A percentile compares a stretch with the other conserved stretches of the same genome.
Conservation (phyloP, 2,329 filamentous ascomycete species). For the Teratosphaeria epicoccoides region DNA sequence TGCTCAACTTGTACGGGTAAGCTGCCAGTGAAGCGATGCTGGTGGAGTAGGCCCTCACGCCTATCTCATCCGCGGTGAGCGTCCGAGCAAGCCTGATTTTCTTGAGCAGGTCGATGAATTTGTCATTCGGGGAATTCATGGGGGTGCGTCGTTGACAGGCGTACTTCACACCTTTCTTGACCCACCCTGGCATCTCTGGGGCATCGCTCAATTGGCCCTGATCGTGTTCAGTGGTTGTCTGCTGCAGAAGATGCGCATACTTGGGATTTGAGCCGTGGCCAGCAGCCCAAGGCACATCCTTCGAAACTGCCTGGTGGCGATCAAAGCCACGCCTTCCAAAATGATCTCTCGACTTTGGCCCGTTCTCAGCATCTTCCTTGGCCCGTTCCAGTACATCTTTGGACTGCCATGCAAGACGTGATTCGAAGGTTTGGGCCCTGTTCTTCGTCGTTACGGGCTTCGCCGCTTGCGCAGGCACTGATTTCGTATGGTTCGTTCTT, state of each 20-base stretch:
- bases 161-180: slow-evolving; percentile 53
- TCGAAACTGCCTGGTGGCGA: slow-evolving; percentile 7
- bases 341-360: slow-evolving; percentile 9
- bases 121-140: slow-evolving; percentile 56
- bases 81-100: slow-evolving; percentile 62
- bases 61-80: slow-evolving; percentile 64
- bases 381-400: slow-evolving; percentile 43
- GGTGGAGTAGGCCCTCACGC: slow-evolving; percentile 76
- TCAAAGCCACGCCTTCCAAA: slow-evolving; percentile 18
- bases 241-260: slow-evolving; percentile 45
- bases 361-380: slow-evolving; percentile 29
- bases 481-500: not conserved
- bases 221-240: slow-evolving; percentile 73
- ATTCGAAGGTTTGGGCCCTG: not conserved
- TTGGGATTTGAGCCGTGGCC: slow-evolving; percentile 20
- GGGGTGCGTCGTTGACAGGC: slow-evolving; percentile 73
- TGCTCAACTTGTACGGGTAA: slow-evolving; percentile 54
- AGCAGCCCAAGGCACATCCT: slow-evolving; percentile 17
- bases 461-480: not conserved
- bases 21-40: slow-evolving; percentile 74
- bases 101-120: slow-evolving; percentile 63
- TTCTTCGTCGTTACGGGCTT: slow-evolving; percentile 1
- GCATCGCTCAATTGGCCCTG: slow-evolving; percentile 35
- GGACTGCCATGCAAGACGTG: slow-evolving; percentile 3
- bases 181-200: slow-evolving; percentile 61